Base-by-base conservation (phyloP, 2,329 filamentous ascomycete genomes). In the Sporothrix schenckii region DNA sequence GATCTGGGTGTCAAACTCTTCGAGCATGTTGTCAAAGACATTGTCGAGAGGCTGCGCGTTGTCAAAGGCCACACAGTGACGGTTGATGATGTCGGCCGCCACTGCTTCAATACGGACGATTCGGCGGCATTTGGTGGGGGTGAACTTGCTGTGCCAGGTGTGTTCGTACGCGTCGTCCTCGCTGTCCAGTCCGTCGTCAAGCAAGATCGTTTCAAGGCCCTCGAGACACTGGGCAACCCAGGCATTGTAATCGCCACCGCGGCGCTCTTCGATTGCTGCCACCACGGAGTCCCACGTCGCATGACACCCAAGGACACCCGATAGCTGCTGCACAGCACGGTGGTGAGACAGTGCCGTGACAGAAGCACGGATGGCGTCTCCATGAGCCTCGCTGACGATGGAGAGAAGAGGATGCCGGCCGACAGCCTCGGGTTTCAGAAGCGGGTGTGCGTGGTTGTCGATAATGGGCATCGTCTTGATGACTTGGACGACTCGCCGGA, bases 81-180 rank as follows among this genome's bases (percentile, higher is more conserved):
- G 78, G 30, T 86, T 80, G 73, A 90, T 83, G 73, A 93, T 81
- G 11, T 86, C 81, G 49, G 88, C 87, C 0, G 91, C 92, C 1
- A 94, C 77, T 1, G 87, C 85, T 79, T 96, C 92, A 73, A 96
- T 91, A 10, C 92, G 86, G 21, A 94, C 88, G 69, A 96, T 93
- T 34, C 91, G 87, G 78, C 88, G 91, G 75, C 88, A 91, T 9
- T 84, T 81, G 68, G 86, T 87, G 24, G 83, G 81, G 0, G 89
- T 89, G 73, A 91, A 91, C 27, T 83, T 80, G 76, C 91, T 85
- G 76, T 93, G 89, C 86, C 88, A 91, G 5, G 80, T 76, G 74
- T 88, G 91, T 0, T 83, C 77, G 74, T 91, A 85, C 1, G 87
- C 85, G 24, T 86, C 81, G 9, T 85, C 83, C 2, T 81, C 80